phyloP scores from a whole-genome alignment of 169 alveolate species.

The Plasmodium cynomolgi region DNA sequence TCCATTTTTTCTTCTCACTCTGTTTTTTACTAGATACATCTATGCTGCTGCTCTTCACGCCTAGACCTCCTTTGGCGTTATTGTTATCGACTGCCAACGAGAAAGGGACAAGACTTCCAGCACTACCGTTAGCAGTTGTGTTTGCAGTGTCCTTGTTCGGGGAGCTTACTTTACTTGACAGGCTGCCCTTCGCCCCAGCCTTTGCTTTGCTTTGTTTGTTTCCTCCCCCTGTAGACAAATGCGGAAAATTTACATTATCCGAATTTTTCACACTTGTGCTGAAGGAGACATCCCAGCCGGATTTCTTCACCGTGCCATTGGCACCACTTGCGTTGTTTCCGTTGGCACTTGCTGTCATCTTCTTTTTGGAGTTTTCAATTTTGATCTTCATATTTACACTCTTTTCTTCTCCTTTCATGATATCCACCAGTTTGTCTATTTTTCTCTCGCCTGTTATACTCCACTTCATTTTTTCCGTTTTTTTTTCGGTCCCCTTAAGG shows the following conservation, averaged over 20 bases:
- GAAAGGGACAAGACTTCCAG: not conserved
- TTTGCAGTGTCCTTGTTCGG: not conserved
- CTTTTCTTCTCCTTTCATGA: slow-evolving; percentile 66
- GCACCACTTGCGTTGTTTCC: slow-evolving; percentile 5
- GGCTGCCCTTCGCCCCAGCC: not conserved
- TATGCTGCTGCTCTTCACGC: not conserved
- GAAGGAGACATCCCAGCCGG: slow-evolving; percentile 45
- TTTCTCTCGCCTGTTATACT: slow-evolving; percentile 53
- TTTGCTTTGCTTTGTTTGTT: slow-evolving; percentile 18
- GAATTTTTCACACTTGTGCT: slow-evolving; percentile 25
- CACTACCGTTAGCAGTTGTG: not conserved
- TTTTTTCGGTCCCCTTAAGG: slow-evolving; percentile 3
- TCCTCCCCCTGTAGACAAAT: slow-evolving; percentile 23
- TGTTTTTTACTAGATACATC: not conserved
- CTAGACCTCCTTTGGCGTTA: not conserved
- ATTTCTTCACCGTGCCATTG: slow-evolving; percentile 7
- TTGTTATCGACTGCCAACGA: not conserved
- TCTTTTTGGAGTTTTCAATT: slow-evolving; percentile 51
- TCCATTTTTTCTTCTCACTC: slow-evolving; percentile 44
- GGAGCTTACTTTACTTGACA: not conserved
- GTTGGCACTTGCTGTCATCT: not conserved
- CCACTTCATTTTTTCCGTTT: slow-evolving; percentile 54
- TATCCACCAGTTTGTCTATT: slow-evolving; percentile 56
- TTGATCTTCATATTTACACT: slow-evolving; percentile 49
- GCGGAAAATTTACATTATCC: slow-evolving; percentile 34